Evolutionary conservation across 495 filamentous ascomycete genomes (phyloP).

Genomic region (Chaetomium tenue): DNA sequence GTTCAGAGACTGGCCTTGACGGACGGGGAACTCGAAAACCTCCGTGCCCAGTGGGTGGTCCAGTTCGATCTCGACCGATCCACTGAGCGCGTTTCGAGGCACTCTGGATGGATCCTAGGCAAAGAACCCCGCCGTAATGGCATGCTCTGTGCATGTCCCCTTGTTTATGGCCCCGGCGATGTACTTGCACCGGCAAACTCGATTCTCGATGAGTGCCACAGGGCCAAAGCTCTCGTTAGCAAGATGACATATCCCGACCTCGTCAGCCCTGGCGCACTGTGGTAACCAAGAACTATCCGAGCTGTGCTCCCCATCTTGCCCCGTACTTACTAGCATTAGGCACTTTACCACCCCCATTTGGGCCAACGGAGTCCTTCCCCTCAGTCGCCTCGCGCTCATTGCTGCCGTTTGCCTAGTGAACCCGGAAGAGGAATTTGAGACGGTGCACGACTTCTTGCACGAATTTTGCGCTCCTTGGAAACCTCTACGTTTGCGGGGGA

Average conservation of each 20-base stretch:
- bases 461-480: neutral
- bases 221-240: neutral
- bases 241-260: neutral
- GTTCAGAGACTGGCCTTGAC: neutral
- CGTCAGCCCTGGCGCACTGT: neutral
- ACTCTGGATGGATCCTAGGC: slow-evolving; percentile 1
- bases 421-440: neutral
- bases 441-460: neutral
- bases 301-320: neutral
- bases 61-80: slow-evolving; percentile 2
- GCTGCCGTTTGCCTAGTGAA: neutral
- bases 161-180: neutral
- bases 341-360: neutral
- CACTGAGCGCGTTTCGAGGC: neutral
- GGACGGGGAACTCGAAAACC: neutral
- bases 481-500: neutral
- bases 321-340: neutral
- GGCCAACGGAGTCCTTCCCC: neutral
- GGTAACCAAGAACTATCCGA: neutral
- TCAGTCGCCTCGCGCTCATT: neutral
- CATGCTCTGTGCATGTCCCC: neutral
- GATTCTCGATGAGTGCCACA: neutral
- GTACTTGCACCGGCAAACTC: neutral
- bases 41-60: slow-evolving; percentile 1
- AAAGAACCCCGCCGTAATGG: neutral